Evolutionary conservation across 2,329 filamentous ascomycete genomes (phyloP), one percentile per base, ranked within the genome.

Genomic region (Drechslerella dactyloides): DNA sequence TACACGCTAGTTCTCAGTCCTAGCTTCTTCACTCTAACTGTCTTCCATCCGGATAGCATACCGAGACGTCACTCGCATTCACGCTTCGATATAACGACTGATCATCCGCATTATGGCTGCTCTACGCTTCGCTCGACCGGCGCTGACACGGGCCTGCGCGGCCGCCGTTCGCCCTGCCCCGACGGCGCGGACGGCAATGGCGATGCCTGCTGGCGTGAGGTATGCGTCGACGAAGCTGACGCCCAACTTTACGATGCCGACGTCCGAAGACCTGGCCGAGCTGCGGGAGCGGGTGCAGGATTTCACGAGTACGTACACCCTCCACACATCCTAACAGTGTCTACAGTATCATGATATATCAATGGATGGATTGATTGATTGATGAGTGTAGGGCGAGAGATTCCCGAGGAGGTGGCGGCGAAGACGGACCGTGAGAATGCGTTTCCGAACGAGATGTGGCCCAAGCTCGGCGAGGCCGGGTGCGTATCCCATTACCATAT

Each of bases 401-500:
- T 97, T 65, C 82, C 91, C 19, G 90, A 91, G 79, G 88, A 92
- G 75, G 82, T 97, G 13, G 94, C 93, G 0, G 85, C 90, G 10
- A 83, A 83, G 63, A 96, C 92, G n/a, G 93, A 99, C 82, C 85
- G 86, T 78, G 84, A 84, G 78, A 97, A 97, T 84, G 87, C 86
- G 54, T 99, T 99, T 80, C 94, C 94, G 2, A 85, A 86, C 56
- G 87, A 89, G 5, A 93, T 99, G 89, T 99, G 94, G 94, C 84
- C 85, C 79, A 97, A 96, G 81, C 83, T 99, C 55, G 94, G 94
- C 73, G 89, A 92, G 74, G 94, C 94, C 35, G 94, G 86, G 78
- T 83, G 79, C 44, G 72, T 44, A n/a, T 1, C 27, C 27, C 27
- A 8, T 17, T 27, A 48, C 13, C n/a, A n/a, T n/a, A n/a, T n/a